Evolutionary conservation across 2,329 filamentous ascomycete species (phyloP).

Genomic region (Aspergillus sp.): DNA sequence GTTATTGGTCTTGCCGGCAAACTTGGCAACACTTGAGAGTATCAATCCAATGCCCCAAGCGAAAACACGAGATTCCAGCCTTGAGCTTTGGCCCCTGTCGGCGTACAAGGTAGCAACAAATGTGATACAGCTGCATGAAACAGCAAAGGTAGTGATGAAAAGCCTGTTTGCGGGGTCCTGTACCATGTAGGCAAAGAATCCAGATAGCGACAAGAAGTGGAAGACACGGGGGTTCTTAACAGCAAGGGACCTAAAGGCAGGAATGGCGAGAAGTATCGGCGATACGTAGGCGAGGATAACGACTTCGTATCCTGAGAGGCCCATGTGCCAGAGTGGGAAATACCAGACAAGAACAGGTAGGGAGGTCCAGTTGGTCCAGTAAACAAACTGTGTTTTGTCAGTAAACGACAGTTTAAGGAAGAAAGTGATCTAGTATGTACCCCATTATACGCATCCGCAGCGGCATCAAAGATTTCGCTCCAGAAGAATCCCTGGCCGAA

Average conservation of each 20-base stretch:
- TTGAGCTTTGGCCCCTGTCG: slow-evolving; percentile 70
- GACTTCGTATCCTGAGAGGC: slow-evolving; percentile 92
- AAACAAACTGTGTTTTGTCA: slow-evolving; percentile 67
- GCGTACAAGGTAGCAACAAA: slow-evolving; percentile 82
- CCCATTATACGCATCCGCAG: slow-evolving; percentile 87
- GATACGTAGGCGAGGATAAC: slow-evolving; percentile 82
- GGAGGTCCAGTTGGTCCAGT: slow-evolving; percentile 93
- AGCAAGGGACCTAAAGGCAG: slow-evolving; percentile 65
- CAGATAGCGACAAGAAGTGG: slow-evolving; percentile 75
- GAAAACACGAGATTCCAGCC: slow-evolving; percentile 77
- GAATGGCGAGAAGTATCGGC: slow-evolving; percentile 74
- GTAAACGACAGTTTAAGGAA: slow-evolving; percentile 9
- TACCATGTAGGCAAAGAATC: slow-evolving; percentile 77
- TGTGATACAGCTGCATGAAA: slow-evolving; percentile 75
- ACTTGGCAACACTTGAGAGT: slow-evolving; percentile 84
- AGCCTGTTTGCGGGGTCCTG: slow-evolving; percentile 72
- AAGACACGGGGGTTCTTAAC: slow-evolving; percentile 67
- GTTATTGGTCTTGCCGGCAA: slow-evolving; percentile 91
- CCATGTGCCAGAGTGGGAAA: slow-evolving; percentile 99
- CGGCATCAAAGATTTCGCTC: slow-evolving; percentile 73
- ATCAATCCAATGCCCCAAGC: slow-evolving; percentile 81
- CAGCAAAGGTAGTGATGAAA: slow-evolving; percentile 76
- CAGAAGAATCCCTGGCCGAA: slow-evolving; percentile 72
- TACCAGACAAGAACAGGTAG: slow-evolving; percentile 92
- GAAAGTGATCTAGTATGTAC: slow-evolving; percentile 50